These are phyloP conservation scores for Umbellularia californica DNA, from an alignment of 164 flowering plant genomes.

Conservation along the genomic window DNA sequence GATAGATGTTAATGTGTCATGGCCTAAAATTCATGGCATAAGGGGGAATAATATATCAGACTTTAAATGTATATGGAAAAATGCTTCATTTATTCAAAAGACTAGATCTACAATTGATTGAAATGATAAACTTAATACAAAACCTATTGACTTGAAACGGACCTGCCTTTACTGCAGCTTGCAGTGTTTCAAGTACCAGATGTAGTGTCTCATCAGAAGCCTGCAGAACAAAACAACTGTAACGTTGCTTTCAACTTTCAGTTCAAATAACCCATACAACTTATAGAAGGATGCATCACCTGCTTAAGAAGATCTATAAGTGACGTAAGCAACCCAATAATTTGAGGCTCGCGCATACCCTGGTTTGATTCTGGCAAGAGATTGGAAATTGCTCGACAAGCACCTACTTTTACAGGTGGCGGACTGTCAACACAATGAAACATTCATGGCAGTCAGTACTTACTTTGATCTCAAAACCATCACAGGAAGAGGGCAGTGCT, in stretches of 20 bases:
- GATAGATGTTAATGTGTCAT: conserved; percentile 45
- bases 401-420: conserved; percentile 88
- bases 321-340: conserved; percentile 66
- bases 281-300: conserved; percentile 29
- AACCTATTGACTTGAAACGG: conserved; percentile 2
- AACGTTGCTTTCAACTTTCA: not conserved
- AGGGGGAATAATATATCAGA: conserved; percentile 5
- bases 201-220: conserved; percentile 92
- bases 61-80: not conserved
- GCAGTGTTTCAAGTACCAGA: conserved; percentile 85
- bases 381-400: conserved; percentile 79
- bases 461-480: not conserved
- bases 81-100: not conserved
- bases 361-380: conserved; percentile 64
- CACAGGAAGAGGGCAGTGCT: conserved; percentile 19
- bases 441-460: conserved; percentile 5
- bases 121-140: conserved; percentile 3
- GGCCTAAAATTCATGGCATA: conserved; percentile 41
- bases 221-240: conserved; percentile 34
- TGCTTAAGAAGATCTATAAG: conserved; percentile 74
- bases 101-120: not conserved
- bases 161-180: conserved; percentile 79
- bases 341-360: conserved; percentile 44
- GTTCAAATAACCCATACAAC: not conserved
- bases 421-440: conserved; percentile 45